A percentile compares a stretch with the other conserved stretches of the same genome.
Conservation (phyloP, 2,329 filamentous ascomycete genomes). For the Hymenoscyphus albidus region DNA sequence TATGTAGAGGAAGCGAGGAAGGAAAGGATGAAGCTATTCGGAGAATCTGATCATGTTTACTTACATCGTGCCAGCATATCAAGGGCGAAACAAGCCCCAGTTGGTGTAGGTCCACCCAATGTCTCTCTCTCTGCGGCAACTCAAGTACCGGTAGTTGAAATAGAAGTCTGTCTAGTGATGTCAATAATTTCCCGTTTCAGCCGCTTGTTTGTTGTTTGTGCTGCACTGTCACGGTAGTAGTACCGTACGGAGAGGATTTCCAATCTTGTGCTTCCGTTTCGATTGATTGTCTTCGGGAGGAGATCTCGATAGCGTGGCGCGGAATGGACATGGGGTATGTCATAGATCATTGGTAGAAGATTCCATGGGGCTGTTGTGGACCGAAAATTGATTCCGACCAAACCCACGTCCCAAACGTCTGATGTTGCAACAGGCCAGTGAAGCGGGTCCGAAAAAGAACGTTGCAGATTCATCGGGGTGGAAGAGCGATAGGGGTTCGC, state of each 20-base stretch:
- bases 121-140: background rate
- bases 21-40: slow-evolving; percentile 5
- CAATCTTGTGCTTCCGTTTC: background rate
- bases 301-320: background rate
- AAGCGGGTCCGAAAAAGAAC: background rate
- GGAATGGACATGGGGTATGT: background rate
- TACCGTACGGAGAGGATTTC: background rate
- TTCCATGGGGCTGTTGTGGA: background rate
- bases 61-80: slow-evolving; percentile 18
- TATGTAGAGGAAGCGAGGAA: background rate
- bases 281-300: background rate
- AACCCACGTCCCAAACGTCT: background rate
- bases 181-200: background rate
- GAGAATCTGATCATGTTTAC: background rate
- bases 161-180: background rate
- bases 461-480: background rate
- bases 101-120: background rate
- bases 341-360: background rate
- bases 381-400: background rate
- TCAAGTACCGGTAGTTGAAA: background rate
- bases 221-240: too few relatives aligned
- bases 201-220: background rate
- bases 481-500: background rate
- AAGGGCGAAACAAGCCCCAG: background rate
- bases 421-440: background rate